Evolutionary conservation across 257 asterid genomes (phyloP).

Genomic region (Solanum acaule): DNA sequence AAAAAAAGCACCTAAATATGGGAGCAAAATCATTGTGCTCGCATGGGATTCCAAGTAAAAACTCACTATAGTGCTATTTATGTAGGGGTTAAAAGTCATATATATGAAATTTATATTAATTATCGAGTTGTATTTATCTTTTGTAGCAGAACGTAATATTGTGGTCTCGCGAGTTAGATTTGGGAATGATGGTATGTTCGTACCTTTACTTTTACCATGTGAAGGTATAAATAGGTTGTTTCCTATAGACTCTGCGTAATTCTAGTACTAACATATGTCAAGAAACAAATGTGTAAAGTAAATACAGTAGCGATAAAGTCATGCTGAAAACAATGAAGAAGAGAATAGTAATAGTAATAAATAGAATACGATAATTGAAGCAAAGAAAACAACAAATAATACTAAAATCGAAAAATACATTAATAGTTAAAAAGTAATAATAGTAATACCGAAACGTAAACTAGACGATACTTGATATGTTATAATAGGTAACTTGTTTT

Average conservation of each 20-base stretch:
- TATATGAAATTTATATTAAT: not conserved
- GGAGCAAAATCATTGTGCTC: conserved; percentile 9
- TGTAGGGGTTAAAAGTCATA: not conserved
- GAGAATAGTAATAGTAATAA: rapidly evolving
- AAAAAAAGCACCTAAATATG: not conserved
- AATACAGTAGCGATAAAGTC: not conserved
- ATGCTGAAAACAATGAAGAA: not conserved
- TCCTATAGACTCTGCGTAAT: no score
- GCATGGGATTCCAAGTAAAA: conserved; percentile 8
- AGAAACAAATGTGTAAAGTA: not conserved
- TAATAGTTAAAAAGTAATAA: not conserved
- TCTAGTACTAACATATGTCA: not conserved
- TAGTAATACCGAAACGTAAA: not conserved
- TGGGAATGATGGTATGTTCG: not conserved
- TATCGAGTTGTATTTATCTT: not conserved
- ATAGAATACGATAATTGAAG: not conserved
- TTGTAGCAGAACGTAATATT: not conserved
- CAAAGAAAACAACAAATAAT: not conserved
- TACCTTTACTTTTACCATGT: not conserved
- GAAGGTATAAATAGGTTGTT: not conserved
- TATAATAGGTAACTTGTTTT: not conserved
- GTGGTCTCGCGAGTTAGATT: not conserved
- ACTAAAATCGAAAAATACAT: not conserved
- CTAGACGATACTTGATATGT: not conserved
- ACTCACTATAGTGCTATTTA: not conserved